phyloP scores from a whole-genome alignment of 2,329 filamentous ascomycete species.

The Aspergillus phoenicis region DNA sequence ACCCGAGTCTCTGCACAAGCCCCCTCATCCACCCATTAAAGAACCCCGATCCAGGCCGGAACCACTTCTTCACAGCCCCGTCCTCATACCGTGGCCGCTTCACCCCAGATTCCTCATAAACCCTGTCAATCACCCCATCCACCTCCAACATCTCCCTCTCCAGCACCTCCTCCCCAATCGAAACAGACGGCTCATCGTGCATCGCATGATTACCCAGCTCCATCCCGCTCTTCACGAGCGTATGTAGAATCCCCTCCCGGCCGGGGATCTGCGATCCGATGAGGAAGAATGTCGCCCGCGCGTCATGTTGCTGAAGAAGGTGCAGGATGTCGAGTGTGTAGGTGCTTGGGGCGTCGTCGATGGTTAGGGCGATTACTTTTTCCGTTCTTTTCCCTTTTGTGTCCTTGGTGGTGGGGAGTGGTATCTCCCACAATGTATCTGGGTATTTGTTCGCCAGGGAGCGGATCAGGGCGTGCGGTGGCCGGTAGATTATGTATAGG shows the following conservation, averaged over 20 bases:
- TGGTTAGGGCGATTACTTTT: conserved; percentile 76
- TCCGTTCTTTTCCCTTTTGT: conserved; percentile 31
- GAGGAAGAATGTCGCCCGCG: conserved; percentile 77
- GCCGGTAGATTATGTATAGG: conserved; percentile 78
- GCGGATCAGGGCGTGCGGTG: conserved; percentile 69
- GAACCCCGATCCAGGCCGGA: conserved; percentile 81
- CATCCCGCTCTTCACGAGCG: conserved; percentile 63
- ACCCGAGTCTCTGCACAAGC: conserved; percentile 63
- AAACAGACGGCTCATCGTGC: conserved; percentile 77
- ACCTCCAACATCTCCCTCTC: conserved; percentile 66
- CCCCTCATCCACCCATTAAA: conserved; percentile 72
- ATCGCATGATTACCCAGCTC: conserved; percentile 88
- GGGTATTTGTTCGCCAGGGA: conserved; percentile 73
- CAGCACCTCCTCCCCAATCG: conserved; percentile 56
- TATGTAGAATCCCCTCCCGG: conserved; percentile 47
- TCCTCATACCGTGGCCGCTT: conserved; percentile 39
- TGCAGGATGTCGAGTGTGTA: conserved; percentile 71
- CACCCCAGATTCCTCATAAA: conserved; percentile 48
- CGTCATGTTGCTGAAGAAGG: conserved; percentile 59
- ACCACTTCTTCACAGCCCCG: conserved; percentile 59
- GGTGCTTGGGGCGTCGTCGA: conserved; percentile 80
- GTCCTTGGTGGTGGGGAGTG: conserved; percentile 38
- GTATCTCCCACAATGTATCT: conserved; percentile 74
- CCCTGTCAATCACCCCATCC: conserved; percentile 59
- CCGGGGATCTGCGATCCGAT: conserved; percentile 64